These are phyloP conservation scores for Plasmodium cynomolgi DNA, from an alignment of 169 alveolate species.

Conservation along the genomic window DNA sequence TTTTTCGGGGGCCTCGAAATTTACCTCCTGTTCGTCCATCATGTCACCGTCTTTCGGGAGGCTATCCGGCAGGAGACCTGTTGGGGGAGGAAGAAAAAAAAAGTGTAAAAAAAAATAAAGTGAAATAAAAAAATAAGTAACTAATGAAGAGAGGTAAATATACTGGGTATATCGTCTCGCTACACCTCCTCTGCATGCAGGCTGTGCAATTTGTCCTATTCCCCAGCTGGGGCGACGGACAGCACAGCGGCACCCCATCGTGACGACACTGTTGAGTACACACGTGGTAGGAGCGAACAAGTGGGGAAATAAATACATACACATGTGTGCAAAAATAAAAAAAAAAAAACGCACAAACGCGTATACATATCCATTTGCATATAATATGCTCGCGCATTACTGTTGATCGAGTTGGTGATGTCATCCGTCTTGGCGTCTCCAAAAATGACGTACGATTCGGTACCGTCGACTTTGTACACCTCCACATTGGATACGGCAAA, in stretches of 20 bases:
- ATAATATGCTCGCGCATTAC: slow-evolving; percentile 7
- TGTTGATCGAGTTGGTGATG: slow-evolving; percentile 81
- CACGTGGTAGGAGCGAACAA: background rate
- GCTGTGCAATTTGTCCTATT: background rate
- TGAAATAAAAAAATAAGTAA: too few species aligned
- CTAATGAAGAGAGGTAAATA: background rate
- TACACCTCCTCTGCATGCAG: background rate
- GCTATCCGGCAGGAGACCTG: slow-evolving; percentile 40
- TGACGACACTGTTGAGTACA: background rate
- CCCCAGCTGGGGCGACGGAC: background rate
- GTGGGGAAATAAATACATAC: background rate
- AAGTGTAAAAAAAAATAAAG: too few species aligned
- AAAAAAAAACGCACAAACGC: background rate
- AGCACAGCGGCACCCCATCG: background rate
- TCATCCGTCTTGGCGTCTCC: slow-evolving; percentile 97
- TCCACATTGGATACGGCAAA: slow-evolving; percentile 95
- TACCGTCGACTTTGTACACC: slow-evolving; percentile 92
- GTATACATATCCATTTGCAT: background rate
- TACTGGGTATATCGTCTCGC: background rate
- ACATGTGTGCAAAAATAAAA: background rate
- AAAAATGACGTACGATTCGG: slow-evolving; percentile 95
- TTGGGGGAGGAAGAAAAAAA: background rate
- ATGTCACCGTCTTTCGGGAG: slow-evolving; percentile 3
- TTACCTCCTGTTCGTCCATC: slow-evolving; percentile 77
- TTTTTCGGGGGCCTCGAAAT: slow-evolving; percentile 47